phyloP scores from a whole-genome alignment of 768 basidiomycete genomes.

The Suillus bovinus region DNA sequence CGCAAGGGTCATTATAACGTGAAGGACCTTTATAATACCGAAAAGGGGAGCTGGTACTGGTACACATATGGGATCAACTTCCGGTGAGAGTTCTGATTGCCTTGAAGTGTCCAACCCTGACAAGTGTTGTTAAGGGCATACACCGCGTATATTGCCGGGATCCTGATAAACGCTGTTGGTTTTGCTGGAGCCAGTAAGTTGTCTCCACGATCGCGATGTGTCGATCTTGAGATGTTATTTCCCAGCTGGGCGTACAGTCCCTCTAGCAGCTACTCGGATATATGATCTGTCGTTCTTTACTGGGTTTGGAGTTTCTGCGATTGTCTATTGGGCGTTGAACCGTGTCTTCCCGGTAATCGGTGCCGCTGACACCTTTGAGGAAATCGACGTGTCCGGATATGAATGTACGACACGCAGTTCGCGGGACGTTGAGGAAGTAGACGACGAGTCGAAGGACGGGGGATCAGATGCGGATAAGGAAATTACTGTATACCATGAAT shows the following conservation, averaged over 20 bases:
- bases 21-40: conserved; percentile 63
- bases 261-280: conserved; percentile 66
- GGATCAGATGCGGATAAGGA: not conserved
- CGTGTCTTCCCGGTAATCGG: conserved; percentile 59
- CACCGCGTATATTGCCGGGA: conserved; percentile 70
- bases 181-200: conserved; percentile 72
- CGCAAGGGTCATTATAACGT: conserved; percentile 69
- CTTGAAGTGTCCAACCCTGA: conserved; percentile 10
- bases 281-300: conserved; percentile 83
- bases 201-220: not conserved
- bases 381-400: conserved; percentile 52
- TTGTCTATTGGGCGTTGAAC: conserved; percentile 65
- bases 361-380: conserved; percentile 46
- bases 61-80: conserved; percentile 77
- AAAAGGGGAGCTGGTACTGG: conserved; percentile 67
- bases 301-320: conserved; percentile 68
- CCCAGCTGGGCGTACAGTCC: conserved; percentile 58
- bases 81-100: conserved; percentile 42
- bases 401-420: not conserved
- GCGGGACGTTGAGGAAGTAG: not conserved
- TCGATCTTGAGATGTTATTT: not conserved
- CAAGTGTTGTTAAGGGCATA: conserved; percentile 47
- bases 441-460: not conserved
- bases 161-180: conserved; percentile 81
- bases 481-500: no score